Percentiles rank a stretch among this genome's conserved stretches.
phyloP scores from a whole-genome alignment of 192 early-diverging fungal genomes.

The Coemansia sp. region DNA sequence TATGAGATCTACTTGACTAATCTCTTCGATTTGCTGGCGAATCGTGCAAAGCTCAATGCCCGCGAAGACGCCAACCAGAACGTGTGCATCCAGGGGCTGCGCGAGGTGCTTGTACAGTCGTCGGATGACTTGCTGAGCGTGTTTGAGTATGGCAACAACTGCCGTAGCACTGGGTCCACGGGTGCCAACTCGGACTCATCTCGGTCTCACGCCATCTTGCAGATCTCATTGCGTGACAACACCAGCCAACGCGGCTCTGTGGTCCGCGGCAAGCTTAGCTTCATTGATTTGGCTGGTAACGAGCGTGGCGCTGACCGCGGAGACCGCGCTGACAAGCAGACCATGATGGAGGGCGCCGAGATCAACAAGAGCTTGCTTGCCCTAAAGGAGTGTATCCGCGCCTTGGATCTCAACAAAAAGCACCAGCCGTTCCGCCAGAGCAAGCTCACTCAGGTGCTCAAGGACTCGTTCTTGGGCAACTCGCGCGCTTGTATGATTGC shows the following conservation, averaged over 20 bases:
- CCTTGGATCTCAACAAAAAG: slow-evolving; percentile 90
- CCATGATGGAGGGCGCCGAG: slow-evolving; percentile 98
- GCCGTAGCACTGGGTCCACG: slow-evolving; percentile 92
- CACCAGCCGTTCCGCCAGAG: slow-evolving; percentile 98
- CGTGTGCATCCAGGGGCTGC: slow-evolving; percentile 88
- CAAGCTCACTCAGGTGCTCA: slow-evolving; percentile 96
- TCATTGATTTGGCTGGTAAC: slow-evolving; percentile 98
- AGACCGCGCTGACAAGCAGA: slow-evolving; percentile 85
- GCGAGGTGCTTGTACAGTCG: slow-evolving; percentile 85
- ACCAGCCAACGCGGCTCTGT: slow-evolving; percentile 52
- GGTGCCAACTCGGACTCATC: slow-evolving; percentile 96
- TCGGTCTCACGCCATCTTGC: slow-evolving; percentile 96
- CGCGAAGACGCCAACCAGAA: slow-evolving; percentile 95
- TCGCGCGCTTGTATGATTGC: slow-evolving; percentile 99
- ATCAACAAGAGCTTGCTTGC: slow-evolving; percentile 99
- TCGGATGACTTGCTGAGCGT: slow-evolving; percentile 89
- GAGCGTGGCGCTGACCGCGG: slow-evolving; percentile 98
- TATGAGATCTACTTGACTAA: slow-evolving; percentile 99
- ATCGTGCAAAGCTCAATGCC: slow-evolving; percentile 89
- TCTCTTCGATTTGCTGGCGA: slow-evolving; percentile 91
- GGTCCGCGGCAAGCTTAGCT: slow-evolving; percentile 86
- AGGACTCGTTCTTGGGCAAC: slow-evolving; percentile 98
- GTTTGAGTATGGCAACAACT: slow-evolving; percentile 90
- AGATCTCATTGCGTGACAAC: slow-evolving; percentile 79
- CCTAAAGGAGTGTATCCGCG: slow-evolving; percentile 97